These are phyloP conservation scores for Ilyonectria mors-panacis DNA, from an alignment of 2,329 filamentous ascomycete genomes.

Conservation along the genomic window DNA sequence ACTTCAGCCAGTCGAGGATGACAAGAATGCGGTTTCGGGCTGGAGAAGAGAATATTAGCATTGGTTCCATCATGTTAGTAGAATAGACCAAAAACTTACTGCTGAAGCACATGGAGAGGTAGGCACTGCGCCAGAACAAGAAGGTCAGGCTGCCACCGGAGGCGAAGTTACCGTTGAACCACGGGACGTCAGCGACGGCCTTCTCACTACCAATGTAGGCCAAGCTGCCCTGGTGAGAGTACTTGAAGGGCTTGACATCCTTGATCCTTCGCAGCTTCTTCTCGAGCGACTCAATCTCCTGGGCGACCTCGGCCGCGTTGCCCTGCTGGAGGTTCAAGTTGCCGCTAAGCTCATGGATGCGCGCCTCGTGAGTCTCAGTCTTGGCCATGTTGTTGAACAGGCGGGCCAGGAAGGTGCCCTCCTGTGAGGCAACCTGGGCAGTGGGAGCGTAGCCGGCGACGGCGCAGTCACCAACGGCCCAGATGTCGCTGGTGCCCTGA, in stretches of 20 bases:
- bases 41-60: slow-evolving; percentile 55
- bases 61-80: not conserved
- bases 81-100: slow-evolving; percentile 73
- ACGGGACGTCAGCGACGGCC: slow-evolving; percentile 96
- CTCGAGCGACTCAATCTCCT: slow-evolving; percentile 88
- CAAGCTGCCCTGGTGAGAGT: slow-evolving; percentile 96
- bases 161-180: slow-evolving; percentile 97
- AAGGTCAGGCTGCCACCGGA: slow-evolving; percentile 95
- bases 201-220: slow-evolving; percentile 99
- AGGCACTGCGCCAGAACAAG: slow-evolving; percentile 98
- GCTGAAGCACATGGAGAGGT: slow-evolving; percentile 99
- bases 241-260: slow-evolving; percentile 97
- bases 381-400: slow-evolving; percentile 99
- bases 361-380: slow-evolving; percentile 84
- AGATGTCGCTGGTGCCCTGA: slow-evolving; percentile 96
- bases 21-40: slow-evolving; percentile 96
- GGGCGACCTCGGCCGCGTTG: slow-evolving; percentile 77
- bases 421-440: slow-evolving; percentile 95
- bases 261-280: slow-evolving; percentile 90
- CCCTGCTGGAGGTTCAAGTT: slow-evolving; percentile 73
- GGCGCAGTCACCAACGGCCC: slow-evolving; percentile 97
- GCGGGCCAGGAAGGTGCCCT: slow-evolving; percentile 93
- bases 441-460: slow-evolving; percentile 98
- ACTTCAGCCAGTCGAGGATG: slow-evolving; percentile 95
- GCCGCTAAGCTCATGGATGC: slow-evolving; percentile 79